Evolutionary conservation across 2,329 filamentous ascomycete genomes (phyloP).

Genomic region (Curvularia verruculosa): DNA sequence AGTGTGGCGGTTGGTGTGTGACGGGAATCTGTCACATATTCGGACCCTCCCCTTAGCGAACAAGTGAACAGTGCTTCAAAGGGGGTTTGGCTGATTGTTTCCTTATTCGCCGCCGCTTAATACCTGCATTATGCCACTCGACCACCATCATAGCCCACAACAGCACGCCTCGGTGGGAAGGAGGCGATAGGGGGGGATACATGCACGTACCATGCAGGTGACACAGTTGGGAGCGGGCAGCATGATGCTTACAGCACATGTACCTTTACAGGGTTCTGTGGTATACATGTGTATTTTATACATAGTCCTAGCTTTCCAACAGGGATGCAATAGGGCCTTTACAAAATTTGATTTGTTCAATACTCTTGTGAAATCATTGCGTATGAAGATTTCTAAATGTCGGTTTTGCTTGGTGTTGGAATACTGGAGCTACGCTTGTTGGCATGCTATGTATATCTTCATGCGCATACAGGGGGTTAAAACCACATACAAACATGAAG

Average conservation of each 20-base stretch:
- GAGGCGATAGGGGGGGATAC: background rate
- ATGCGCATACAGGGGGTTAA: background rate
- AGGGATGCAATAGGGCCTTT: background rate
- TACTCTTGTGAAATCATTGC: background rate
- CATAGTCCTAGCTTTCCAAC: background rate
- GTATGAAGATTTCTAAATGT: background rate
- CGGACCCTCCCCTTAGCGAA: slow-evolving; percentile 13
- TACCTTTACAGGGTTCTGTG: background rate
- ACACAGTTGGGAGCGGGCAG: background rate
- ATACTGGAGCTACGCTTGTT: background rate
- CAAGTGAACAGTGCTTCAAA: slow-evolving; percentile 14
- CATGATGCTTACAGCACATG: background rate
- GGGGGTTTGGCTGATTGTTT: background rate
- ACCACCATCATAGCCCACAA: background rate
- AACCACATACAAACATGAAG: background rate
- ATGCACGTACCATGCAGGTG: background rate
- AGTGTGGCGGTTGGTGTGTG: background rate
- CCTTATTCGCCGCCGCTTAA: slow-evolving; percentile 2
- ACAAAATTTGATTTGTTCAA: background rate
- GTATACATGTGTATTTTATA: background rate
- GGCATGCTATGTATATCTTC: background rate
- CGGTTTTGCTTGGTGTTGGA: background rate
- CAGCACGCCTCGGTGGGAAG: background rate
- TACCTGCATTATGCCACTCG: background rate
- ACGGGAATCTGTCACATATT: slow-evolving; percentile 1